These are phyloP conservation scores for Yamadazyma endophytica DNA, from an alignment of 805 yeast genomes.

Conservation along the genomic window DNA sequence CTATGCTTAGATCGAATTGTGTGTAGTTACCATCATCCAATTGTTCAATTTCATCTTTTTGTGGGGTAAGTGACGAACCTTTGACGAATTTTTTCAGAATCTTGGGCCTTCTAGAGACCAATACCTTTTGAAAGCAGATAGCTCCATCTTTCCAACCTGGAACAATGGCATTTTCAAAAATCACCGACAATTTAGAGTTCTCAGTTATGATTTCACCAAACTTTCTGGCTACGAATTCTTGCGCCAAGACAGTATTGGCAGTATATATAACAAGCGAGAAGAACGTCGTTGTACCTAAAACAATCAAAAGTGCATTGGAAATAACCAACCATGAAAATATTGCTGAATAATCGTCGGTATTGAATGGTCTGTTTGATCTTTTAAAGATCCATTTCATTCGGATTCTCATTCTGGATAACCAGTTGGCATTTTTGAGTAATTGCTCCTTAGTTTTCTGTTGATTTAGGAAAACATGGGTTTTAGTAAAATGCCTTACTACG, in stretches of 20 bases:
- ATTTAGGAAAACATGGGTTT: too few relatives aligned
- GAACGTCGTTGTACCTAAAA: constrained; percentile 90
- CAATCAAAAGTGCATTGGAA: constrained; percentile 75
- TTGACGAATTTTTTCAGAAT: constrained; percentile 50
- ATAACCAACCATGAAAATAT: constrained; percentile 88
- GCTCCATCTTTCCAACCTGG: constrained; percentile 92
- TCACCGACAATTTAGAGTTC: constrained; percentile 77
- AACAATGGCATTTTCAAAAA: constrained; percentile 89
- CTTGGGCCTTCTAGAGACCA: constrained; percentile 81
- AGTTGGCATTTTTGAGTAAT: constrained; percentile 9
- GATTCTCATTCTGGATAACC: constrained; percentile 22
- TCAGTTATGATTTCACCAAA: constrained; percentile 81
- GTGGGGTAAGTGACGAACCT: constrained; percentile 61
- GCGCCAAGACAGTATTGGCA: constrained; percentile 81
- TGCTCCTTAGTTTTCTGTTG: constrained; percentile 7
- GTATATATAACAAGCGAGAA: constrained; percentile 74
- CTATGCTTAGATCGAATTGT: constrained; percentile 88
- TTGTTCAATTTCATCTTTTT: constrained; percentile 36
- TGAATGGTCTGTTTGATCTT: constrained; percentile 76
- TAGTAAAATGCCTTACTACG: too few relatives aligned
- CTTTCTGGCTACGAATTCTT: constrained; percentile 77
- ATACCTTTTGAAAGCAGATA: constrained; percentile 78
- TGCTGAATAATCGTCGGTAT: constrained; percentile 89
- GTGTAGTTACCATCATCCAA: constrained; percentile 92
- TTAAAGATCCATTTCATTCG: constrained; percentile 71